A percentile compares a stretch with the other conserved stretches of the same genome.
Evolutionary conservation across 257 asterid genomes (phyloP).

Genomic region (Marsdenia floribunda): DNA sequence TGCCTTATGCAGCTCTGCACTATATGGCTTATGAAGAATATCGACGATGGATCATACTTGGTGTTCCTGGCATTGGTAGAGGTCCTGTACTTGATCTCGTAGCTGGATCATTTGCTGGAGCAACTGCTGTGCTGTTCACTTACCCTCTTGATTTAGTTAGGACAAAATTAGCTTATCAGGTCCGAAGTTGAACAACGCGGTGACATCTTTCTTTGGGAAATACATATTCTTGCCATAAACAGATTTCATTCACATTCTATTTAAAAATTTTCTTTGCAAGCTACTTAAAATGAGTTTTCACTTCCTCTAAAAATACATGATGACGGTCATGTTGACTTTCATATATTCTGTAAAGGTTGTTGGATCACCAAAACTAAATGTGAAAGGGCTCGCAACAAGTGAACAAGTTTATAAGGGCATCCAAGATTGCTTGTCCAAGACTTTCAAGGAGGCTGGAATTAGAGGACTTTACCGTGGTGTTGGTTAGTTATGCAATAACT

Average conservation of each 20-base stretch:
- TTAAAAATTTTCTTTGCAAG: constrained; percentile 1
- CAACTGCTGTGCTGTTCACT: constrained; percentile 90
- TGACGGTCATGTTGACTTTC: constrained; percentile 20
- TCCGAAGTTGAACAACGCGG: constrained; percentile 9
- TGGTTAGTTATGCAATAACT: constrained; percentile 42
- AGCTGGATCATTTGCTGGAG: constrained; percentile 96
- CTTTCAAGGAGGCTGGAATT: constrained; percentile 67
- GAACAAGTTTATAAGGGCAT: constrained; percentile 71
- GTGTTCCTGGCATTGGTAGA: constrained; percentile 52
- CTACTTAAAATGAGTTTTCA: constrained; percentile 9
- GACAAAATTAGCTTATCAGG: constrained; percentile 94
- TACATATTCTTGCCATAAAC: background rate
- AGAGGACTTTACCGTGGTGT: constrained; percentile 90
- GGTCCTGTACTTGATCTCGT: constrained; percentile 92
- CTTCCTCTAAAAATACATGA: constrained; percentile 10
- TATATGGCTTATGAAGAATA: constrained; percentile 94
- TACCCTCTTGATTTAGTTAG: constrained; percentile 96
- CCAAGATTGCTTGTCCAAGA: constrained; percentile 76
- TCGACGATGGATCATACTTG: constrained; percentile 73
- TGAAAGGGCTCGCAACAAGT: constrained; percentile 30
- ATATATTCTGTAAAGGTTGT: constrained; percentile 49
- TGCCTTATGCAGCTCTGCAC: constrained; percentile 96
- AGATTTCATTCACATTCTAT: background rate
- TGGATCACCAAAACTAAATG: constrained; percentile 40
- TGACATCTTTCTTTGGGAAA: background rate